These are phyloP conservation scores for Pichia sp. DNA, from an alignment of 1,139 yeast species.

Conservation along the genomic window DNA sequence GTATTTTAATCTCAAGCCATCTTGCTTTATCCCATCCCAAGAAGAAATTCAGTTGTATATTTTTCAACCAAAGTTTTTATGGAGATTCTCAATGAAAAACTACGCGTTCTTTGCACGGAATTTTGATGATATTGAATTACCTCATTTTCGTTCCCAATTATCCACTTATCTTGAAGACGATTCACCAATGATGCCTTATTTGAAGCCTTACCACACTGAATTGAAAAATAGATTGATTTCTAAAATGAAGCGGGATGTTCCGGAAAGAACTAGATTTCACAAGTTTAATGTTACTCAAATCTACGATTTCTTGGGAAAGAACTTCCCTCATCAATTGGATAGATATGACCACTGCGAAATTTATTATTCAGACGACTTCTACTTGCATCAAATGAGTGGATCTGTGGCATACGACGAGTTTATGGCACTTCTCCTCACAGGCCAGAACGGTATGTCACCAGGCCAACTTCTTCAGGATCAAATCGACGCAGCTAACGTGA, in stretches of 20 bases:
- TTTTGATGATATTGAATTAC: background rate
- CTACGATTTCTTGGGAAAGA: background rate
- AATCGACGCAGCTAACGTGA: background rate
- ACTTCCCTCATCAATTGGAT: background rate
- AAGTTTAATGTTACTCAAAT: background rate
- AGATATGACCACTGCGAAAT: slow-evolving; percentile 2
- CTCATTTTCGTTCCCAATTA: background rate
- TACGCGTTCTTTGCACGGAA: background rate
- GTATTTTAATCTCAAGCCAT: slow-evolving; percentile 1
- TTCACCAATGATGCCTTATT: slow-evolving; percentile 1
- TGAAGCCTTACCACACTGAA: too few species aligned
- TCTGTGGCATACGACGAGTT: slow-evolving; percentile 1
- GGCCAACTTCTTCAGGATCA: background rate
- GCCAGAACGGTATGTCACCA: background rate
- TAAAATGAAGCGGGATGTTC: too few species aligned
- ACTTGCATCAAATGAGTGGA: slow-evolving; percentile 1
- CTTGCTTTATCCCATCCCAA: background rate
- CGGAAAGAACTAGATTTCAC: too few species aligned
- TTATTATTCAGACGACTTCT: slow-evolving; percentile 4
- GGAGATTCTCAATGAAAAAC: slow-evolving; percentile 3
- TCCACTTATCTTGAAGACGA: background rate
- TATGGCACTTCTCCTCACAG: background rate
- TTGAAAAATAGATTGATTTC: too few species aligned
- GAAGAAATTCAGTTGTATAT: slow-evolving; percentile 2
- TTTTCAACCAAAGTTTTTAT: slow-evolving; percentile 3